Percentiles rank a stretch among this genome's conserved stretches.
phyloP scores from a whole-genome alignment of 2,329 filamentous ascomycete species.

The Dothideomycetes sp. region DNA sequence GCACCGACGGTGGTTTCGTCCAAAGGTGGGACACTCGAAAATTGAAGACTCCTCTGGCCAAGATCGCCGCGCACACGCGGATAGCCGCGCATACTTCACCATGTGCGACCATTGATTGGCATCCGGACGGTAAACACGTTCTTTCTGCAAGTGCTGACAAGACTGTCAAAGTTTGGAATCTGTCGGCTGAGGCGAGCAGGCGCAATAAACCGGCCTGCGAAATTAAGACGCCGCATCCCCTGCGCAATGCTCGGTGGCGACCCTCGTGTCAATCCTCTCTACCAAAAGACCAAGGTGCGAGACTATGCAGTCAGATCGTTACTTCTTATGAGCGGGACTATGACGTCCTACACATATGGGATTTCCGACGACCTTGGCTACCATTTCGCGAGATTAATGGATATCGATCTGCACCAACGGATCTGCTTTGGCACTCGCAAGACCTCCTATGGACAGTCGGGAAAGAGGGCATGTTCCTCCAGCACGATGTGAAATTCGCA shows the following conservation, averaged over 20 bases:
- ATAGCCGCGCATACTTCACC: slow-evolving; percentile 16
- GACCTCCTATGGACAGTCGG: slow-evolving; percentile 55
- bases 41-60: slow-evolving; percentile 44
- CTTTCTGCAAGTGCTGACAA: slow-evolving; percentile 52
- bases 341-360: slow-evolving; percentile 52
- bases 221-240: slow-evolving; percentile 49
- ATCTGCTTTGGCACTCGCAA: slow-evolving; percentile 53
- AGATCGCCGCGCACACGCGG: slow-evolving; percentile 50
- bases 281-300: slow-evolving; percentile 38
- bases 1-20: slow-evolving; percentile 52
- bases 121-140: slow-evolving; percentile 54
- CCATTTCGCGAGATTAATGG: slow-evolving; percentile 51
- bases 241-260: slow-evolving; percentile 52
- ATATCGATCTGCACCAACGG: slow-evolving; percentile 43
- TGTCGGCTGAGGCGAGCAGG: slow-evolving; percentile 40
- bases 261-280: slow-evolving; percentile 47
- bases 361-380: slow-evolving; percentile 50
- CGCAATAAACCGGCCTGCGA: slow-evolving; percentile 49
- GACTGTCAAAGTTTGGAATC: slow-evolving; percentile 54
- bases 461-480: slow-evolving; percentile 48
- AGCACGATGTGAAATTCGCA: slow-evolving; percentile 50
- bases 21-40: slow-evolving; percentile 55
- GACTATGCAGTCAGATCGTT: slow-evolving; percentile 51
- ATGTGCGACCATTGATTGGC: slow-evolving; percentile 55
- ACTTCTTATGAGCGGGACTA: slow-evolving; percentile 53